Evolutionary conservation across 305 asterid species (phyloP).

Genomic region (Ilex paraguariensis): DNA sequence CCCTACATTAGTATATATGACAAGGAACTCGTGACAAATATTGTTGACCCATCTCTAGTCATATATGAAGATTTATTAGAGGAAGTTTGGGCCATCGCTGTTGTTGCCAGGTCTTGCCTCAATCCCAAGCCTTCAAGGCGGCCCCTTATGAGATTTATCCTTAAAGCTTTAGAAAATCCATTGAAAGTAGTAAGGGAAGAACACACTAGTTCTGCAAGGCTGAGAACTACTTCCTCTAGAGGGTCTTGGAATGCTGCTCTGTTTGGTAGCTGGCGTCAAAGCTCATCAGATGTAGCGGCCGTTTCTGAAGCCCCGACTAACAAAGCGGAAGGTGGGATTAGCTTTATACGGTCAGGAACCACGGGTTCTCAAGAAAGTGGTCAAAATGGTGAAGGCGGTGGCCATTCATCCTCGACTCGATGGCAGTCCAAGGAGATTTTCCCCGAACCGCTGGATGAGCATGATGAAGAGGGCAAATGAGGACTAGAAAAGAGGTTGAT

Average conservation of each 20-base stretch:
- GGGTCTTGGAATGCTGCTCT: constrained; percentile 81
- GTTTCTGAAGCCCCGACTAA: constrained; percentile 21
- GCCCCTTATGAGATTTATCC: constrained; percentile 81
- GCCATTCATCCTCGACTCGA: background rate
- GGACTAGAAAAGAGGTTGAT: constrained; percentile 22
- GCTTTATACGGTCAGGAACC: constrained; percentile 38
- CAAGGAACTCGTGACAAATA: constrained; percentile 80
- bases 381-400: background rate
- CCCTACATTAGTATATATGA: constrained; percentile 73
- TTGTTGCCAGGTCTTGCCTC: constrained; percentile 84
- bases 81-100: constrained; percentile 98
- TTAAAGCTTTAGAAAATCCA: constrained; percentile 87
- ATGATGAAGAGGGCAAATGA: constrained; percentile 23
- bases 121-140: constrained; percentile 78
- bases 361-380: constrained; percentile 1
- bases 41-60: constrained; percentile 74
- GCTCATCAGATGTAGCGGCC: constrained; percentile 56
- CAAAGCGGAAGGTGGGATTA: constrained; percentile 50
- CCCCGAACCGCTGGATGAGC: constrained; percentile 48
- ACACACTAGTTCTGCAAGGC: constrained; percentile 64
- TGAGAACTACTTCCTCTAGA: constrained; percentile 61
- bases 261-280: constrained; percentile 86
- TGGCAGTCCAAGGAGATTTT: constrained; percentile 54
- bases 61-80: constrained; percentile 85
- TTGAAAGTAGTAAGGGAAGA: constrained; percentile 84